phyloP scores from a whole-genome alignment of 257 asterid species.

The Przewalskia tangutica region DNA sequence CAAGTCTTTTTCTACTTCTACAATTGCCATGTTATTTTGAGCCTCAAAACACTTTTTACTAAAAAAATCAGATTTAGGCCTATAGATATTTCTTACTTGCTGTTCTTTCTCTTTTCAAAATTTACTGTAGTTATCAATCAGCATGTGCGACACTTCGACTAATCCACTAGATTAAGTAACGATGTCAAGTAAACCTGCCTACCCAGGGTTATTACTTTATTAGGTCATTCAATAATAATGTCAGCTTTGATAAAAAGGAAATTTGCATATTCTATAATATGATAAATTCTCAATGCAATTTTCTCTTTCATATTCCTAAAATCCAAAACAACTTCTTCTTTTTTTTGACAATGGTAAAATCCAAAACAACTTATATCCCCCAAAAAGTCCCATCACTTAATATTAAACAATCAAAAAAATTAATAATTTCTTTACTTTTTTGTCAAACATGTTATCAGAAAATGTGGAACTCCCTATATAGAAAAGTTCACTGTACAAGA shows the following conservation, averaged over 20 bases:
- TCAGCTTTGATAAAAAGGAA: not conserved
- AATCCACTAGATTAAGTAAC: not conserved
- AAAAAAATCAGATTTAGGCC: not conserved
- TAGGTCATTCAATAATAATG: not conserved
- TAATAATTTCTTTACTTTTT: not conserved
- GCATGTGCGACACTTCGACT: not conserved
- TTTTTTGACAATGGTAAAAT: not conserved
- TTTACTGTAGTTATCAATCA: not conserved
- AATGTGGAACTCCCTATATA: not conserved
- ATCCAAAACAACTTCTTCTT: not conserved
- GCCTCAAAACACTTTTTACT: not conserved
- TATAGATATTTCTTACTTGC: not conserved
- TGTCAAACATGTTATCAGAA: not conserved
- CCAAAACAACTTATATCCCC: not conserved
- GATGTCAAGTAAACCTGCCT: not conserved
- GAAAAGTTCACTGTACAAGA: not conserved
- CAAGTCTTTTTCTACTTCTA: not conserved
- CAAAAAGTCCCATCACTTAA: not conserved
- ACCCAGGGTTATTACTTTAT: not conserved
- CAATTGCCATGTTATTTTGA: not conserved
- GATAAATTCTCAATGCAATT: not conserved
- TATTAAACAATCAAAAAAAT: not conserved
- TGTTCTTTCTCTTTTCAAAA: not conserved
- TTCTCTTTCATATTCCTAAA: not conserved
- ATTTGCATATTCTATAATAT: not conserved